Conservation (phyloP, 805 yeast genomes). For the Kodamaea leandrae region DNA sequence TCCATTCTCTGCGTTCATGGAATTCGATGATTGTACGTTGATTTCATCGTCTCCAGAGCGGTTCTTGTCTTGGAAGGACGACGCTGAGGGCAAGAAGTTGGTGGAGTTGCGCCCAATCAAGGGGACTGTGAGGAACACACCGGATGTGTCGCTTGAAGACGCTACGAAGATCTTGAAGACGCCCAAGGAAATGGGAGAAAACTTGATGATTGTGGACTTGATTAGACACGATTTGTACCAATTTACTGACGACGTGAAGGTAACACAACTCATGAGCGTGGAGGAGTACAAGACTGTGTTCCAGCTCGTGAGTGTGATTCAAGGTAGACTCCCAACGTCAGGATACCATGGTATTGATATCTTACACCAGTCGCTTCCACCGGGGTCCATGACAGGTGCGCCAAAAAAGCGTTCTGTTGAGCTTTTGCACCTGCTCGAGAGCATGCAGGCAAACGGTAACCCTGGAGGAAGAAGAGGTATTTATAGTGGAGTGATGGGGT, state of each 20-base stretch:
- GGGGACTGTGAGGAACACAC: constrained; percentile 81
- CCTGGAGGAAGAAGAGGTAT: constrained; percentile 65
- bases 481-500: constrained; percentile 94
- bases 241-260: constrained; percentile 62
- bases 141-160: constrained; percentile 48
- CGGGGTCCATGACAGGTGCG: constrained; percentile 99
- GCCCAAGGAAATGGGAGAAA: constrained; percentile 94
- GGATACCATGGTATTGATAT: constrained; percentile 73
- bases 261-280: constrained; percentile 79
- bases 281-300: constrained; percentile 91
- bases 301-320: constrained; percentile 87
- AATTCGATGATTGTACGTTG: constrained; percentile 60
- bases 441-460: constrained; percentile 30
- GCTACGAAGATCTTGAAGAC: constrained; percentile 70
- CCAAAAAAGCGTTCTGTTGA: constrained; percentile 94
- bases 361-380: constrained; percentile 77
- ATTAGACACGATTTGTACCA: constrained; percentile 87
- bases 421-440: constrained; percentile 61
- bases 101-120: constrained; percentile 93
- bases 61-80: constrained; percentile 69
- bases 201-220: constrained; percentile 93
- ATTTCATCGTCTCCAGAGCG: constrained; percentile 94
- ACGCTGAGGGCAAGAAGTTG: constrained; percentile 18
- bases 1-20: constrained; percentile 82
- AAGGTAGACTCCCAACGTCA: constrained; percentile 48